phyloP scores from a whole-genome alignment of 2,329 filamentous ascomycete genomes.

The Purpureocillium lavendulum region DNA sequence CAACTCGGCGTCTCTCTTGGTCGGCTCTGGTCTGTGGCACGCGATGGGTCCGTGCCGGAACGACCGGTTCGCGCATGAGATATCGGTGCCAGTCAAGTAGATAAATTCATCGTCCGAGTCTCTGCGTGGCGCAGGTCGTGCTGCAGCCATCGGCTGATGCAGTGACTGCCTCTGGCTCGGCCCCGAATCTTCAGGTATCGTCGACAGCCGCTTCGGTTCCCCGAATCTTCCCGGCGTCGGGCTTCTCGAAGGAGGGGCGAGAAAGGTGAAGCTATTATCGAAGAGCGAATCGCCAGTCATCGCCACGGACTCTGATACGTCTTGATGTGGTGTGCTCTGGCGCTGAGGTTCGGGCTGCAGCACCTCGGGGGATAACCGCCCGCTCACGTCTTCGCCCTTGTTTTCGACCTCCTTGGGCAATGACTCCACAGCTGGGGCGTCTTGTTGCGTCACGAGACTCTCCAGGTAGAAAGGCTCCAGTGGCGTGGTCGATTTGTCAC shows the following conservation, averaged over 20 bases:
- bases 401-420: not conserved
- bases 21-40: slow-evolving; percentile 35
- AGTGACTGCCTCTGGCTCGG: not conserved
- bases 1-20: slow-evolving; percentile 15
- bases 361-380: too few relatives aligned
- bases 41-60: slow-evolving; percentile 50
- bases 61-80: slow-evolving; percentile 36
- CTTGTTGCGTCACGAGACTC: slow-evolving; percentile 33
- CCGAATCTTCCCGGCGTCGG: slow-evolving; percentile 8
- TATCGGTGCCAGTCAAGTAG: slow-evolving; percentile 39
- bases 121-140: not conserved
- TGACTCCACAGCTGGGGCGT: slow-evolving; percentile 19
- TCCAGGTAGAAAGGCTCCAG: slow-evolving; percentile 43
- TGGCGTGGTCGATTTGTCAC: slow-evolving; percentile 25
- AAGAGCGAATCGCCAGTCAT: too few relatives aligned
- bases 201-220: slow-evolving; percentile 9
- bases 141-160: not conserved
- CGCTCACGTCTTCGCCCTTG: not conserved
- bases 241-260: slow-evolving; percentile 12
- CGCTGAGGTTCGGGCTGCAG: too few relatives aligned
- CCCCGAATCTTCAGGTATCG: slow-evolving; percentile 15
- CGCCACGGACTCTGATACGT: too few relatives aligned
- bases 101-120: slow-evolving; percentile 30
- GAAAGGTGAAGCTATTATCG: not conserved
- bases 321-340: too few relatives aligned